Base-by-base conservation (phyloP, 2,329 filamentous ascomycete species). In the Myriosclerotinia curreyana region DNA sequence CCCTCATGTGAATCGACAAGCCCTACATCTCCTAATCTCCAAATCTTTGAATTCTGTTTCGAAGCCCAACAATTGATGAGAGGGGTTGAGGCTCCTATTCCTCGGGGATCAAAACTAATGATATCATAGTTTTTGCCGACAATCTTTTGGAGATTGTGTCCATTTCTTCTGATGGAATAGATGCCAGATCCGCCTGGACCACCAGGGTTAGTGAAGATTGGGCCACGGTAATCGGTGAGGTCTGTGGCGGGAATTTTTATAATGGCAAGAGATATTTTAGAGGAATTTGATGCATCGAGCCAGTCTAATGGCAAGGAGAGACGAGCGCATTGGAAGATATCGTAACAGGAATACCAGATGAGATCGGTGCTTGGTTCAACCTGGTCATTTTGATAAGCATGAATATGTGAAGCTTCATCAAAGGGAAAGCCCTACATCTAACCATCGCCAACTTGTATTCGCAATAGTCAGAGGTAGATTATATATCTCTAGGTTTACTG, bases 91-190 rank as follows among this genome's bases (percentile, higher is more conserved):
- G 78, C 76, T 6, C 81, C 64, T 75, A 78, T 73, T 25, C 82
- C 82, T 28, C 82, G 76, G 1, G 81, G 81, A 59, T 84, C 81
- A 60, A 81, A 83, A 50, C 78, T 77, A 64, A 84, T 77, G 2
- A 84, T 75, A 55, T 84, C 81, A 70, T 81, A 75, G 66, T 82
- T 80, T 20, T 20, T 36, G 7, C 59, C 81, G 0, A 81, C 76
- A 31, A 83, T 77, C 4, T 75, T 75, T 67, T 83, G 81, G 4
- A 67, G 62, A 72, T 65, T 20, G 69, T 70, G 3, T 75, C 77
- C 17, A 69, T 71, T 56, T 60, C 44, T 55, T 52, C 65, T 65
- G 11, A 69, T 42, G 34, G 62, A 67, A 51, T 46, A 69, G 6
- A 66, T 69, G 4, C 79, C 81, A 2, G 79, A 82, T 1, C 80